Evolutionary conservation across 2,329 filamentous ascomycete genomes (phyloP), one percentile per base, ranked within the genome.

Genomic region (Lachnellula willkommii): DNA sequence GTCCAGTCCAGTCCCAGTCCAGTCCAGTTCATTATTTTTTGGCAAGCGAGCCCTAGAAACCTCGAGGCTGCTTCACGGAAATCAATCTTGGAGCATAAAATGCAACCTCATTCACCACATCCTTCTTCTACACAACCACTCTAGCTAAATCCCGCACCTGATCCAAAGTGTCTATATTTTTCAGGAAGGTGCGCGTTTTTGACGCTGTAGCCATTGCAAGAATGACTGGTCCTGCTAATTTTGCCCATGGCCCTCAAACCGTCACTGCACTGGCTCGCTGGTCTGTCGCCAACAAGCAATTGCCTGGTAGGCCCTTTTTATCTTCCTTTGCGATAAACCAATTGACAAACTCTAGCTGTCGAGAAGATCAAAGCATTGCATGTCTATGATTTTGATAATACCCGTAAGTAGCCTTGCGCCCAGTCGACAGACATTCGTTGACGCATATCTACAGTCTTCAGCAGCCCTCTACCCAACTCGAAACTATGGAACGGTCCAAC

Each of bases 381-480:
- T 69, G 82, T 99, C 64, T 97, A 97, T 75, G 94, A 99, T 72
- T 99, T 97, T 72, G 94, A 99, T 73, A 97, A 99, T 69, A 97
- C 93, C 39, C 75, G 89, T 93, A 76, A 70, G 86, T 61, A 47
- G 42, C 22, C 28, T 43, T n/a, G 28, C 17, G 12, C 36, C 7
- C 45, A 35, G 3, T 14, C 12, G 15, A 14, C 22, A 35, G 46
- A 12, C 22, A 7, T 28, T 58, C 59, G 40, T 50, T 62, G 55
- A 63, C 49, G 60, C 51, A 32, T 50, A 43, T 52, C 35, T 47
- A 9, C 66, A 91, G 89, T 99, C 49, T 99, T 99, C 76, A 85
- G 87, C 65, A 95, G 89, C 14, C 94, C 94, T 5, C 76, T 96
- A 1, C 94, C 94, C 1, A 97, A 96, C 68, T 83, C 85, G 3